Evolutionary conservation across 2,329 filamentous ascomycete species (phyloP), one percentile per base, ranked within the genome.

Genomic region (Ophiocordyceps sinensis): DNA sequence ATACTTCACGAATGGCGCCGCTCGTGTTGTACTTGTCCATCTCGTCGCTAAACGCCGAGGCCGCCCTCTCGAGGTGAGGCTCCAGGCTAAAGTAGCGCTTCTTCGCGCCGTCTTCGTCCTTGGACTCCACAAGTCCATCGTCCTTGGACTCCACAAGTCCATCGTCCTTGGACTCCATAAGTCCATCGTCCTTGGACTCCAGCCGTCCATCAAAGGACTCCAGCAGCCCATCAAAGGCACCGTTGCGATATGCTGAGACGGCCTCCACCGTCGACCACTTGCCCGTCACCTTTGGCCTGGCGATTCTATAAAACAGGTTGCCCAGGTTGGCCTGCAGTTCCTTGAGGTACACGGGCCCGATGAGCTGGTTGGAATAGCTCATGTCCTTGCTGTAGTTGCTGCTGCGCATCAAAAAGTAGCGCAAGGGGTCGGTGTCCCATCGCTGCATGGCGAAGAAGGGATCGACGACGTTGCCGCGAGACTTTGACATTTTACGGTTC

Each of bases 401-500:
- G 45, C 88, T 81, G 45, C 82, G 75, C 47, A 86, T 75, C 48
- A 98, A 74, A 59, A 89, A 98, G 62, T 84, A 96, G 10, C 91
- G 81, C 71, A 98, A 78, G 1, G 79, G 73, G 57, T 98, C 93
- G 5, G 87, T 68, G 3, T 86, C 87, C 62, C 87, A 98, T 7
- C 88, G 76, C 47, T 94, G 81, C 38, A 96, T 73, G 12, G 91
- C 91, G 50, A 86, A 86, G 55, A 93, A 87, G 0, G 91, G 91
- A 54, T 94, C 91, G 36, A 98, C 89, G 2, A 94, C 89, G 57
- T 95, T 95, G 46, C 91, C 91, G 2, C 82, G 77, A 1, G 85
- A 94, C 60, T 98, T 98, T 45, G 88, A 89, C 88, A 98, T 98
- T 61, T 98, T 98, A 51, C 79, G 76, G 41, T 77, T 77, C 42